Evolutionary conservation across 2,329 filamentous ascomycete species (phyloP), one percentile per base, ranked within the genome.

Genomic region (Nemania sp.): DNA sequence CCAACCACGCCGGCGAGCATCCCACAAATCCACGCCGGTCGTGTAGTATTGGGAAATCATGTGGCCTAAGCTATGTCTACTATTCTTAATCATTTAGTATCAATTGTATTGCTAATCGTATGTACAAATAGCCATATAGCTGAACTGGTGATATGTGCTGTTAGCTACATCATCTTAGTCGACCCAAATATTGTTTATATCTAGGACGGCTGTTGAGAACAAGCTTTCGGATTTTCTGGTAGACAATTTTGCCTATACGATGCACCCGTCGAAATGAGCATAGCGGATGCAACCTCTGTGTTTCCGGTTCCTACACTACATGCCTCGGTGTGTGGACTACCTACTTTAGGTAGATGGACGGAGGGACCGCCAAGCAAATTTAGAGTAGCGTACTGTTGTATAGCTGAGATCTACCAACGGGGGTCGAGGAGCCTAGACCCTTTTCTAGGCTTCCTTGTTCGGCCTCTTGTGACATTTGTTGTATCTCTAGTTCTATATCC

Each of bases 141-240:
- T n/a, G n/a, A n/a, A n/a, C n/a, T n/a, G n/a, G n/a, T n/a, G n/a
- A n/a, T n/a, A n/a, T n/a, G n/a, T n/a, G 28, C 28, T 4, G 28
- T 31, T 14, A 31, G 9, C 11, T 31, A 44, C 39, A 26, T 52
- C 30, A 15, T 47, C 39, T 43, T 43, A 37, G 42, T 54, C 46
- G 41, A 57, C 50, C 50, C 36, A 39, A 17, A 15, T 8, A 54
- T 42, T 5, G 15, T 15, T 15, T 22, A 17, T 23, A 20, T 57
- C 44, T 19, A 47, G 42, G 12, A 45, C 42, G 52, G 44, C 47
- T 41, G 48, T 28, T 49, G 40, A 44, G 42, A 55, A 58, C 48
- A 58, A 58, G 55, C 52, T 55, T 58, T 52, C 40, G 24, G 48
- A 26, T 49, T 52, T 40, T 52, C 30, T 58, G 56, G 56, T 52